Evolutionary conservation across 257 asterid genomes (phyloP).

Genomic region (Agastache rugosa): DNA sequence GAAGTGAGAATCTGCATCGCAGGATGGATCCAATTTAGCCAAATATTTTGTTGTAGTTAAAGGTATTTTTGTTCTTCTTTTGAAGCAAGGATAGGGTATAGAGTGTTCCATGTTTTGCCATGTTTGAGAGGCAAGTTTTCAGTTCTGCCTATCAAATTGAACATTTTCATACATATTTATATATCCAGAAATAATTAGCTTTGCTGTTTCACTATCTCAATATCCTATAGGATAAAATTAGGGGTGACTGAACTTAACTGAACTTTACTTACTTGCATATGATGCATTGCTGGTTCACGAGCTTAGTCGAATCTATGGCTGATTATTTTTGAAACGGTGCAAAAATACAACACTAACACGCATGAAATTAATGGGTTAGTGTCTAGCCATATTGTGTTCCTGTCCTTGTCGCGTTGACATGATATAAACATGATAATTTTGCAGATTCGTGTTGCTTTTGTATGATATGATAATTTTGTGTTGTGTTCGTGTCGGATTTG

Average conservation of each 20-base stretch:
- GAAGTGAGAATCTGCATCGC: conserved; percentile 33
- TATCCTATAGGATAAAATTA: not conserved
- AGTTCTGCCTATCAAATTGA: conserved; percentile 26
- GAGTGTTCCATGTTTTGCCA: not conserved
- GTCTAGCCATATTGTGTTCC: too few species aligned
- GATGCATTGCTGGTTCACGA: not conserved
- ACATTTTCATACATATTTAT: not conserved
- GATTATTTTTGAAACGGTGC: not conserved
- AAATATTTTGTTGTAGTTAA: conserved; percentile 39
- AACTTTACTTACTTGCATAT: too few species aligned
- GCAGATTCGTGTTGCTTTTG: too few species aligned
- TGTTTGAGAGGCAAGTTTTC: conserved; percentile 25
- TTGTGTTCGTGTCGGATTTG: too few species aligned
- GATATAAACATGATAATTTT: too few species aligned
- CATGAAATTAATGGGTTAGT: too few species aligned
- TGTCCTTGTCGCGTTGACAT: too few species aligned
- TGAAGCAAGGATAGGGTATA: conserved; percentile 18
- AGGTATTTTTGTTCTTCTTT: not conserved
- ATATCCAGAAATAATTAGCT: conserved; percentile 9
- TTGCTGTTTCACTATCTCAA: not conserved
- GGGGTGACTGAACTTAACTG: not conserved
- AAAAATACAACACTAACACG: too few species aligned
- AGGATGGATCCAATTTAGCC: conserved; percentile 28
- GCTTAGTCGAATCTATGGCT: not conserved
- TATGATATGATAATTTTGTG: too few species aligned